Evolutionary conservation across 2,329 filamentous ascomycete species (phyloP), one percentile per base, ranked within the genome.

Genomic region (Lomentospora prolificans): DNA sequence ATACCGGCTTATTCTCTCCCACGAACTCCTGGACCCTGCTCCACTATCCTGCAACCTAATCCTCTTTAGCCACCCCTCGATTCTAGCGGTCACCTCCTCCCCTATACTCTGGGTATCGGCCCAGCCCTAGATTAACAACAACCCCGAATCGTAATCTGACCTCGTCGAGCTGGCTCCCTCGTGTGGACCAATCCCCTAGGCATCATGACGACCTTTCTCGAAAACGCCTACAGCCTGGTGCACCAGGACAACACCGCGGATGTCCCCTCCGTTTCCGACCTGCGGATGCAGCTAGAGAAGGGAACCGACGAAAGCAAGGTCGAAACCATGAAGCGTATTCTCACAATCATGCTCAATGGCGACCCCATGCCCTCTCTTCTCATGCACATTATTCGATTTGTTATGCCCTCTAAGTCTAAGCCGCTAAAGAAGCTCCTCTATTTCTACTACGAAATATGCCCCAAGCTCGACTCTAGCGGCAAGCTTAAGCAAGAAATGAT

Each of bases 401-500:
- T 99, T 65, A 99, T 99, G 94, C 94, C 94, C 12, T 96, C 90
- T 60, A 96, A 95, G 77, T 90, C 88, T 72, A 99, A 99, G 76
- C 78, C 87, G 44, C 78, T 99, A 65, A 99, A 99, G 82, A 99
- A 99, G 78, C 81, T 99, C 59, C 82, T 99, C 56, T 99, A 99
- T 75, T 94, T 99, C 72, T 99, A 99, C 77, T 96, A 97, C 70
- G 94, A 99, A 75, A 94, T 97, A 69, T 97, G 94, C 71, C 94
- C 92, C 41, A 99, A 99, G 76, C 85, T 90, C 57, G 94, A 99
- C 72, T 79, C 85, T 55, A 85, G 79, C 67, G 94, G 94, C 66
- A 99, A 97, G 80, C 77, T 99, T 61, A 96, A 96, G 79, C 94
- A 99, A 74, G 94, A 99, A 75, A 97, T 96, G 90, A 99, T 99